Evolutionary conservation across 208 protist genomes (phyloP), one percentile per base, ranked within the genome.

Genomic region (Naegleria fowleri): DNA sequence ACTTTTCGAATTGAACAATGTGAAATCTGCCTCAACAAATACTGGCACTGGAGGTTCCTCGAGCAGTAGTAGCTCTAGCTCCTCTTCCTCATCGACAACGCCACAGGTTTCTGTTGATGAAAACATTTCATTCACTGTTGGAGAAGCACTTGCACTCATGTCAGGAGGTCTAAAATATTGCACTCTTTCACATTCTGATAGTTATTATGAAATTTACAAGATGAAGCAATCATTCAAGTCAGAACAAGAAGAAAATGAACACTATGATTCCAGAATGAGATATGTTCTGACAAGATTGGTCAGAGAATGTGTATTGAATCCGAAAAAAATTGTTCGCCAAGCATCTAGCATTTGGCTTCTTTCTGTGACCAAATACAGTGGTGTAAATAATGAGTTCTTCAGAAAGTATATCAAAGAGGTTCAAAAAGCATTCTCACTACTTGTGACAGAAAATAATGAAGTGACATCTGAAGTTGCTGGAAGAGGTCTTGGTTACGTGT

Each of bases 381-480:
- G 36, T 29, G 9, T n/a, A 11, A 16, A 5, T 16, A 36, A 36
- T 29, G 19, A 33, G 29, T 48, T 88, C 5, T 67, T 67, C 13
- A 58, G 7, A 36, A 33, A 59, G 6, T 55, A 88, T 15, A 25
- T 58, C 0, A 48, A 48, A 36, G 84, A 88, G 16, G 19, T 88
- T 7, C 84, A 88, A 58, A 25, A 38, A 59, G 84, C 84, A 58
- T 88, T 88, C n/a, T 39, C 41, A 38, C 11, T 88, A 0, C 41
- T 88, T 16, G 13, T 88, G 5, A 58, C 84, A 4, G 84, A 88
- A n/a, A 88, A 55, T 16, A 88, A 88, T 38, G 41, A 52, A 38
- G n/a, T 88, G 9, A 88, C 84, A 4, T 25, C 13, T 58, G 84
- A 88, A 88, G 84, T 88, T 58, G 84, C 84, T 58, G 39, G 41